A percentile compares a stretch with the other conserved stretches of the same genome.
Evolutionary conservation across 345 rosid genomes (phyloP).

Genomic region (Mangifera indica): DNA sequence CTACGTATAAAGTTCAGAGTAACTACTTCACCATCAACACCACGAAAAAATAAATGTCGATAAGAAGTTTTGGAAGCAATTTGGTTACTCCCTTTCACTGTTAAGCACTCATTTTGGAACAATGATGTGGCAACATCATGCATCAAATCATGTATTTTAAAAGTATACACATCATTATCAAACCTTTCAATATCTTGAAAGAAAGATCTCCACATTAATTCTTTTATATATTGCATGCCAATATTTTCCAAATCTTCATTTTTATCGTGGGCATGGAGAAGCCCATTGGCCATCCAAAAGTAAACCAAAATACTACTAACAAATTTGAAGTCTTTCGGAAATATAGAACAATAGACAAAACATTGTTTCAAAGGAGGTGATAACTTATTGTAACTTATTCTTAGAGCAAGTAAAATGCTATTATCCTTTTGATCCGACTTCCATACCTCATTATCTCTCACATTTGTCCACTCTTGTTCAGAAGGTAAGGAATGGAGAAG

Average conservation of each 20-base stretch:
- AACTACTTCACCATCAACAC: neutral
- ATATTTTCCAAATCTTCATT: neutral
- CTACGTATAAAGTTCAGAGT: neutral
- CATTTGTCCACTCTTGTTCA: neutral
- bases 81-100: neutral
- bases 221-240: neutral
- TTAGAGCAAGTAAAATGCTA: too few relatives aligned
- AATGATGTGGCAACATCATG: neutral
- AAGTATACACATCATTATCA: too few relatives aligned
- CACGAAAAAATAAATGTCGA: constrained; percentile 11
- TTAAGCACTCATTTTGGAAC: neutral
- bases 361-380: neutral
- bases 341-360: too few relatives aligned
- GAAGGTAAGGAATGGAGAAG: constrained; percentile 16
- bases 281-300: neutral
- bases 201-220: neutral
- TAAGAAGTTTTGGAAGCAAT: rapidly evolving
- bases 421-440: neutral
- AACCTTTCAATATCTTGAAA: neutral
- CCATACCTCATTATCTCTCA: neutral
- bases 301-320: too few relatives aligned
- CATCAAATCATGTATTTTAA: neutral
- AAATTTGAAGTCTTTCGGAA: neutral
- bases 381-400: too few relatives aligned
- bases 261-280: neutral